Base-by-base conservation (phyloP, 2,329 filamentous ascomycete genomes). In the Aspergillus awamori region DNA sequence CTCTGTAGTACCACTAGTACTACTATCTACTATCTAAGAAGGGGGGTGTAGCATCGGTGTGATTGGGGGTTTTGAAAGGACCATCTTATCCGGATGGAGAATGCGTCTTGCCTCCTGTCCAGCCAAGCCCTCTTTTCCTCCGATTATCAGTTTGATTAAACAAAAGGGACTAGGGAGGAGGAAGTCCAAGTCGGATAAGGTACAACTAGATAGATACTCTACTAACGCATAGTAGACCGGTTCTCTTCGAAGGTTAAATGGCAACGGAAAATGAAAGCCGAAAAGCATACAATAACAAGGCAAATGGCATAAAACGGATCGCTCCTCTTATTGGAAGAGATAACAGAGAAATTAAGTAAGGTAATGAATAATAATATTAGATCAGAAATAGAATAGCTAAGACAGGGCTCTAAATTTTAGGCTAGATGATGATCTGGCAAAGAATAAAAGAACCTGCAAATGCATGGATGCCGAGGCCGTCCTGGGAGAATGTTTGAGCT, bases 41-140 rank as follows among this genome's bases (percentile, higher is more conserved):
- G 41, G 8, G 39, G n/a, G 39, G 39, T 6, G 33, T 36, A 13
- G 33, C 33, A 36, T 36, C 11, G 33, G 33, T 13, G 33, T 36
- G 33, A 36, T 36, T 36, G 33, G 33, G 33, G 30, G 10, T 36
- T 36, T 36, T 2, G 5, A 36, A 11, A 8, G 17, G 41, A 45
- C 41, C 41, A 45, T 24, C 41, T 45, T 45, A 24, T 22, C 41
- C 41, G 20, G 17, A 45, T 45, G 41, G 10, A 24, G 41, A 13
- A 45, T 20, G 41, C 22, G 24, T 45, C 20, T 45, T 45, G 41
- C 41, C 41, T 28, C 45, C 13, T 49, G 24, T 49, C 24, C 45
- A 49, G 45, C 45, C 45, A 49, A 49, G 45, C 45, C 22, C 45
- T 48, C 45, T 48, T 48, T 28, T 28, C 24, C 45, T 48, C 45